Conservation (phyloP, 805 yeast species). For the Candida taoyuanica region DNA sequence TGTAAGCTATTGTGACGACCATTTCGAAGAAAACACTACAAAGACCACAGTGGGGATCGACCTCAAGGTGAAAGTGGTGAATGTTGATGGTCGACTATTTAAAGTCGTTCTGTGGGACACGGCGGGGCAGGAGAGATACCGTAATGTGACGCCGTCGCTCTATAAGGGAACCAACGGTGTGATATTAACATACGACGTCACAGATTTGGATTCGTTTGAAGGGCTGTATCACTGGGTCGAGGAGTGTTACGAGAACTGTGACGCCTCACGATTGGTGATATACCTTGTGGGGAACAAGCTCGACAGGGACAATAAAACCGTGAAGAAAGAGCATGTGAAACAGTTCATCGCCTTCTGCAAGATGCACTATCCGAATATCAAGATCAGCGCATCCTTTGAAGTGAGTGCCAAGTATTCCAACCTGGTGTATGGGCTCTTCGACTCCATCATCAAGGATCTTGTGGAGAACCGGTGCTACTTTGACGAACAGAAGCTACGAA, state of each 20-base stretch:
- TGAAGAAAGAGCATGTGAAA: constrained; percentile 36
- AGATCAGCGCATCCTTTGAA: constrained; percentile 40
- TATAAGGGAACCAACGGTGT: constrained; percentile 46
- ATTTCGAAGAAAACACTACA: constrained; percentile 30
- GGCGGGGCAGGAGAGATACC: constrained; percentile 47
- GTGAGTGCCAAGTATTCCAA: constrained; percentile 41
- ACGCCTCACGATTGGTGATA: constrained; percentile 30
- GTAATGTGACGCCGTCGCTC: constrained; percentile 41
- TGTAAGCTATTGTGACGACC: constrained; percentile 37
- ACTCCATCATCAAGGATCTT: constrained; percentile 35
- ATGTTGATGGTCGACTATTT: constrained; percentile 39
- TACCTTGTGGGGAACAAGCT: constrained; percentile 45
- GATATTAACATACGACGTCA: constrained; percentile 40
- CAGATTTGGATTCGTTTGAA: constrained; percentile 34
- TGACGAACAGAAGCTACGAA: constrained; percentile 25
- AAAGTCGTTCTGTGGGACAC: constrained; percentile 47
- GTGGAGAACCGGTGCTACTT: constrained; percentile 37
- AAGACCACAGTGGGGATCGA: constrained; percentile 45
- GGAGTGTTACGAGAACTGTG: constrained; percentile 36
- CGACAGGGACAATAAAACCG: constrained; percentile 34
- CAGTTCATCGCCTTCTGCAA: constrained; percentile 29
- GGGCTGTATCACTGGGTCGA: constrained; percentile 38
- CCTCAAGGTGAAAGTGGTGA: constrained; percentile 39
- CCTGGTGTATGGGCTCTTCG: constrained; percentile 35
- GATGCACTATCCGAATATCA: constrained; percentile 26